phyloP scores from a whole-genome alignment of 2,329 filamentous ascomycete genomes.

The Elsinoe australis region DNA sequence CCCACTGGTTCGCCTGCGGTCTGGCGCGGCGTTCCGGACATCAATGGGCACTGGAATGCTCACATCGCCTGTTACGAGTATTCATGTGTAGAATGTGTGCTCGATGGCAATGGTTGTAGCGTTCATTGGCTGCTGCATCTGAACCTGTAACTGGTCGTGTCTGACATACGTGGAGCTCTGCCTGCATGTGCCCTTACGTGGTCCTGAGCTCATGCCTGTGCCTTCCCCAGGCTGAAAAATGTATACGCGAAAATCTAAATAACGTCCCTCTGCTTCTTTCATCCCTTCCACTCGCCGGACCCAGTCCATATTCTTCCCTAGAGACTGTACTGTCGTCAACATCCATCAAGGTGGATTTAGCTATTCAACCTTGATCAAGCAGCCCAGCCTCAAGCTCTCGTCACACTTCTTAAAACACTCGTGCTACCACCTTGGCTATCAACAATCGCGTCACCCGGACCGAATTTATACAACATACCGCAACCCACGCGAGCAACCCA shows the following conservation, averaged over 20 bases:
- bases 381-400: constrained; percentile 20
- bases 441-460: constrained; percentile 13
- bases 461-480: background rate
- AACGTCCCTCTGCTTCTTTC: constrained; percentile 1
- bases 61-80: too few relatives aligned
- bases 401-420: constrained; percentile 1
- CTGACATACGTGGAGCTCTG: background rate
- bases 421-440: constrained; percentile 1
- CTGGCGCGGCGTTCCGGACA: too few relatives aligned
- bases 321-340: constrained; percentile 19
- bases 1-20: too few relatives aligned
- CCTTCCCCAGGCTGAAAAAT: constrained; percentile 12
- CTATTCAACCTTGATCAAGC: constrained; percentile 28
- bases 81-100: too few relatives aligned
- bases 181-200: too few relatives aligned
- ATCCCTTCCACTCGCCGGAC: constrained; percentile 11
- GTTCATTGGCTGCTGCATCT: too few relatives aligned
- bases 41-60: too few relatives aligned
- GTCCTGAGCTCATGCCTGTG: background rate
- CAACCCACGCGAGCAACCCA: background rate
- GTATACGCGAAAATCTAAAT: constrained; percentile 15
- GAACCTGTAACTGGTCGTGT: too few relatives aligned
- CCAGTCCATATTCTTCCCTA: constrained; percentile 9
- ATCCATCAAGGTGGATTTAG: constrained; percentile 30
- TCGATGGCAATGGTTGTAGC: too few relatives aligned